Evolutionary conservation across 176 grass and related monocot species (phyloP).

Genomic region (Cenchrus fungigraminus): DNA sequence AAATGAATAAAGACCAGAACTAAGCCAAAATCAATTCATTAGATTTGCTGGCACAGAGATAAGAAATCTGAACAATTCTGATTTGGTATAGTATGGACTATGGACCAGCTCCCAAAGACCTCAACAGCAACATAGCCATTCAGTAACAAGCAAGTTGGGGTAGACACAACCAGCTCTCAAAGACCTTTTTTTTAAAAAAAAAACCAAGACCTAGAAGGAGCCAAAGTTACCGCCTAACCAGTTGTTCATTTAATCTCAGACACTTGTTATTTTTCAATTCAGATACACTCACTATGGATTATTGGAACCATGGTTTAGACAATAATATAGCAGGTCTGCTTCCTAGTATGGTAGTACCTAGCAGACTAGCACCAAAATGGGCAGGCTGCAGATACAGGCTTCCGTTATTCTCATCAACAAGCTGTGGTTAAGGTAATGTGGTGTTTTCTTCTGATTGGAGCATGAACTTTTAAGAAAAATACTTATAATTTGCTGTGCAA

Average conservation of each 20-base stretch:
- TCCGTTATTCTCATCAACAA: neutral
- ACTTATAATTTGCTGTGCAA: neutral
- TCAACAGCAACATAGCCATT: too few species aligned
- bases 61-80: neutral
- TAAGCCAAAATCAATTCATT: conserved; percentile 5
- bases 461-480: neutral
- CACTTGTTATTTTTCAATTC: neutral
- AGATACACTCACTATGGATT: neutral
- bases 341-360: neutral
- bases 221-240: neutral
- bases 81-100: neutral
- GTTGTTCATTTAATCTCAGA: neutral
- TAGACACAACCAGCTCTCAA: neutral
- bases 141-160: too few species aligned
- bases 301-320: neutral
- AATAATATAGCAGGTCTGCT: neutral
- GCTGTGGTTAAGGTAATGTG: neutral
- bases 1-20: conserved; percentile 1
- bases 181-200: neutral
- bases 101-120: too few species aligned
- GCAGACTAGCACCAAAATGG: neutral
- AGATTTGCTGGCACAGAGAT: neutral
- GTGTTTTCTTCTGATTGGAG: neutral
- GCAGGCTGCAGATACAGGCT: neutral
- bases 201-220: neutral